Evolutionary conservation across 768 basidiomycete genomes (phyloP).

Genomic region (Russula brevipes): DNA sequence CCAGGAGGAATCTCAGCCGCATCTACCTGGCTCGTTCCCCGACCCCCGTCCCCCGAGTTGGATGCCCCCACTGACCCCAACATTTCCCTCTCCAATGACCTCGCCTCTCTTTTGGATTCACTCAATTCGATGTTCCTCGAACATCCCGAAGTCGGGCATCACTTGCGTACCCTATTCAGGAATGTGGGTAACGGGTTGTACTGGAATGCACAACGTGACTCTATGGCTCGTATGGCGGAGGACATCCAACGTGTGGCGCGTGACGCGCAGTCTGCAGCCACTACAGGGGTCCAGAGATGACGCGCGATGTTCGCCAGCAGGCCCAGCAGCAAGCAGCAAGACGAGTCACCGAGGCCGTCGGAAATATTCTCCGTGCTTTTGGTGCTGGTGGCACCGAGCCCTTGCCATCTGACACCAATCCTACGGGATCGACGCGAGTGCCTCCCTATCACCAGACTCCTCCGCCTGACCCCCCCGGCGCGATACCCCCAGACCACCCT

Average conservation of each 20-base stretch:
- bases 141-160: conserved; percentile 70
- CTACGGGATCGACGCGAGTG: neutral
- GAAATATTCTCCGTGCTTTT: conserved; percentile 52
- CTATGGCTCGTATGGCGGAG: conserved; percentile 53
- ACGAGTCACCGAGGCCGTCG: conserved; percentile 58
- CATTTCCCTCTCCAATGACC: conserved; percentile 55
- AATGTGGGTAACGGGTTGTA: conserved; percentile 64
- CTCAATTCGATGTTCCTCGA: conserved; percentile 51
- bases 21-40: conserved; percentile 27
- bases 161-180: conserved; percentile 55
- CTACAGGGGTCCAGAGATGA: conserved; percentile 33
- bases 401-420: neutral
- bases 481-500: no score
- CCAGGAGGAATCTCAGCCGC: neutral
- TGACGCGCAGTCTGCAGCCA: conserved; percentile 31
- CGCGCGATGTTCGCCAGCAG: conserved; percentile 40
- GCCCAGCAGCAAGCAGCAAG: conserved; percentile 63
- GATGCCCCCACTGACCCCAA: conserved; percentile 31
- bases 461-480: neutral
- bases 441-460: neutral
- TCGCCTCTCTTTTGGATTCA: conserved; percentile 55
- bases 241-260: conserved; percentile 46
- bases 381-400: conserved; percentile 28
- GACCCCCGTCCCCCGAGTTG: conserved; percentile 52
- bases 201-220: conserved; percentile 59